phyloP scores from a whole-genome alignment of 768 basidiomycete species.

The Boletellus emodensis region DNA sequence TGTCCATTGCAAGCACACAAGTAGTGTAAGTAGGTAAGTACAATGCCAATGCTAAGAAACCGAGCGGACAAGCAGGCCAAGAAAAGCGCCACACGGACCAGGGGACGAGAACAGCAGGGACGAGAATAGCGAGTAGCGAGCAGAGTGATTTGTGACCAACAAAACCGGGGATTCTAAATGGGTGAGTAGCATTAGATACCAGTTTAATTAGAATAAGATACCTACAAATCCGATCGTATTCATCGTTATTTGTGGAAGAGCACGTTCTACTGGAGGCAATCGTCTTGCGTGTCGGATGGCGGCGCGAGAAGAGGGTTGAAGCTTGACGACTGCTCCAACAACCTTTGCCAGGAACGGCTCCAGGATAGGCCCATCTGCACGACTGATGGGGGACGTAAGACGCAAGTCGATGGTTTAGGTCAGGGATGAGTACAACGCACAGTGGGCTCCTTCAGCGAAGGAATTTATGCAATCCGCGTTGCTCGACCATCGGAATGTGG shows the following conservation, averaged over 20 bases:
- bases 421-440: slow-evolving; percentile 27
- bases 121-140: no score
- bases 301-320: slow-evolving; percentile 66
- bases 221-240: no score
- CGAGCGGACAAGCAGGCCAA: no score
- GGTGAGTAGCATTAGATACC: no score
- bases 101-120: no score
- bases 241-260: slow-evolving; percentile 58
- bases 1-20: no score
- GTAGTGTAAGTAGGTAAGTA: no score
- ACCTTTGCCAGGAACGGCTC: slow-evolving; percentile 54
- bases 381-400: slow-evolving; percentile 18
- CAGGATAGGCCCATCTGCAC: slow-evolving; percentile 65
- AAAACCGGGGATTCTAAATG: no score
- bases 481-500: slow-evolving; percentile 28
- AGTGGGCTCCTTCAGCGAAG: slow-evolving; percentile 41
- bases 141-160: no score
- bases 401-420: neutral
- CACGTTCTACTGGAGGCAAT: slow-evolving; percentile 72
- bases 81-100: no score
- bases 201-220: no score
- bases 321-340: slow-evolving; percentile 41
- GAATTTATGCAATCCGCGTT: slow-evolving; percentile 32
- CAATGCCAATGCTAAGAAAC: no score
- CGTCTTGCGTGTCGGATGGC: slow-evolving; percentile 38